Conservation (phyloP, 371 early-diverging fungal species). For the Paraphysoderma sedebokerense region DNA sequence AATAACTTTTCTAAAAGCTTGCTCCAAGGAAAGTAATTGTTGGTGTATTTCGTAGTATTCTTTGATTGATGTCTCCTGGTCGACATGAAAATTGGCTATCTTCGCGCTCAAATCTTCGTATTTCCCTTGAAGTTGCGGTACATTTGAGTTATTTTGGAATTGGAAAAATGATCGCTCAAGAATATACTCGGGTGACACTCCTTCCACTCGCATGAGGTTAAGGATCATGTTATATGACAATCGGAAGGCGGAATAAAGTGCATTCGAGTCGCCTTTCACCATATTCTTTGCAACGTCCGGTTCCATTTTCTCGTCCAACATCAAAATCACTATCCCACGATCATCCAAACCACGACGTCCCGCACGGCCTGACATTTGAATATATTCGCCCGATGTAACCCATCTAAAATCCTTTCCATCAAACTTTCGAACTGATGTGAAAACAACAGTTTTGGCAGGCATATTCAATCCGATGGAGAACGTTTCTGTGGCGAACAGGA, state of each 20-base stretch:
- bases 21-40: constrained; percentile 42
- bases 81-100: constrained; percentile 32
- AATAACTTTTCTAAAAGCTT: constrained; percentile 58
- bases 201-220: constrained; percentile 95
- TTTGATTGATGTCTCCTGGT: constrained; percentile 46
- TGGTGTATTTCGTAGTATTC: constrained; percentile 58
- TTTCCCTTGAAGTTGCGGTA: constrained; percentile 57
- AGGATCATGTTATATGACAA: constrained; percentile 99
- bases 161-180: constrained; percentile 91
- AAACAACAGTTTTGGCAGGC: constrained; percentile 99
- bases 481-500: constrained; percentile 99
- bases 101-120: constrained; percentile 30
- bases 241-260: constrained; percentile 93
- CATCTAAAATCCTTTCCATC: constrained; percentile 85
- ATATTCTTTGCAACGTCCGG: constrained; percentile 81
- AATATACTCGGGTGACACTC: constrained; percentile 87
- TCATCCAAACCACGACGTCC: constrained; percentile 97
- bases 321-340: constrained; percentile 95
- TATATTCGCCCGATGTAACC: constrained; percentile 96
- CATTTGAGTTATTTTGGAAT: constrained; percentile 74
- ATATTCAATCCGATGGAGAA: constrained; percentile 99
- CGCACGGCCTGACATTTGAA: constrained; percentile 98
- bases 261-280: constrained; percentile 88
- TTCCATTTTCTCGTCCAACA: constrained; percentile 94
- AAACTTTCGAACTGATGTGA: constrained; percentile 93